Evolutionary conservation across 2,329 filamentous ascomycete genomes (phyloP).

Genomic region (Pseudocercospora vitis): DNA sequence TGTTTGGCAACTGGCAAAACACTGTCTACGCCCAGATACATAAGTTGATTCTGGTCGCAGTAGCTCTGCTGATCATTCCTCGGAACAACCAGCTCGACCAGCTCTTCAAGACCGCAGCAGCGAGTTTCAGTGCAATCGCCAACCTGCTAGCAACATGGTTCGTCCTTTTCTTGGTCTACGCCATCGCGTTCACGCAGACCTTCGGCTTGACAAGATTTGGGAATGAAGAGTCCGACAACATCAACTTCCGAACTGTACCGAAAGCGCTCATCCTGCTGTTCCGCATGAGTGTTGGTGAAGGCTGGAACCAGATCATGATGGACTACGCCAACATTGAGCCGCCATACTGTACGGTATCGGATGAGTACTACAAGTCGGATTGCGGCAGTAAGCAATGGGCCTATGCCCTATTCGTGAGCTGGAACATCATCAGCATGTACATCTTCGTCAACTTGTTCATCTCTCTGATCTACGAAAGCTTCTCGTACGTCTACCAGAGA

Average conservation of each 20-base stretch:
- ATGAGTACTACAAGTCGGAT: slow-evolving; percentile 80
- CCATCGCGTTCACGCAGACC: slow-evolving; percentile 92
- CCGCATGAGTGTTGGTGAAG: slow-evolving; percentile 88
- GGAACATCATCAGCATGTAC: slow-evolving; percentile 99
- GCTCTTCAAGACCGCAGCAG: slow-evolving; percentile 96
- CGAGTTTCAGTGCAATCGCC: slow-evolving; percentile 83
- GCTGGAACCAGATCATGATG: slow-evolving; percentile 97
- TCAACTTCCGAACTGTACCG: slow-evolving; percentile 91
- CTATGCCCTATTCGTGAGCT: slow-evolving; percentile 83
- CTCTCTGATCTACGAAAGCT: slow-evolving; percentile 97
- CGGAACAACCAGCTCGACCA: slow-evolving; percentile 96
- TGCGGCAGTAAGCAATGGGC: slow-evolving; percentile 92
- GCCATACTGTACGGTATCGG: slow-evolving; percentile 73
- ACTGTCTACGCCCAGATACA: slow-evolving; percentile 75
- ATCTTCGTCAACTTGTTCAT: slow-evolving; percentile 98
- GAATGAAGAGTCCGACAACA: slow-evolving; percentile 66
- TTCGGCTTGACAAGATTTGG: slow-evolving; percentile 94
- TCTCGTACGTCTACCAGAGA: slow-evolving; percentile 97
- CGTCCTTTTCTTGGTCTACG: slow-evolving; percentile 92
- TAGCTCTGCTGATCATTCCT: slow-evolving; percentile 87
- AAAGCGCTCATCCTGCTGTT: slow-evolving; percentile 93
- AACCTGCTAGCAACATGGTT: slow-evolving; percentile 97
- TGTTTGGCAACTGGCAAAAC: slow-evolving; percentile 59
- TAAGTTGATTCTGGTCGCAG: slow-evolving; percentile 89
- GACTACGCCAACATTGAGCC: slow-evolving; percentile 80